Conservation (phyloP, 2,329 filamentous ascomycete species). For the Clonostachys rosea region DNA sequence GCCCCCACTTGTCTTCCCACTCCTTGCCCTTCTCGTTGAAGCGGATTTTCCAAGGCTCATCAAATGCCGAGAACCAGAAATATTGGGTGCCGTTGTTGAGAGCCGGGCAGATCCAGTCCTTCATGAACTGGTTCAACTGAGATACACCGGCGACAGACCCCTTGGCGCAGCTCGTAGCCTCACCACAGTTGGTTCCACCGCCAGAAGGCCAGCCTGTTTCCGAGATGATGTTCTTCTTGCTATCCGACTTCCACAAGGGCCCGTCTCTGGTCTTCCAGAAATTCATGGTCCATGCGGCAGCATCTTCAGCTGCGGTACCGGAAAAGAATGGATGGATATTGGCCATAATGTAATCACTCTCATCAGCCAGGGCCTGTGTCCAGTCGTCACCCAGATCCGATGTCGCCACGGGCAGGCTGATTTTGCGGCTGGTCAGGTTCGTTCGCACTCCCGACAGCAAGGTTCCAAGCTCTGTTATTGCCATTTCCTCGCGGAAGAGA, state of each 20-base stretch:
- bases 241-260: slow-evolving; percentile 56
- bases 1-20: slow-evolving; percentile 95
- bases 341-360: slow-evolving; percentile 87
- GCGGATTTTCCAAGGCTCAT: slow-evolving; percentile 87
- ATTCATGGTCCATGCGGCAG: slow-evolving; percentile 73
- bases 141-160: slow-evolving; percentile 74
- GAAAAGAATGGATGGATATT: slow-evolving; percentile 97
- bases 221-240: slow-evolving; percentile 71
- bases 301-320: slow-evolving; percentile 62
- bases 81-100: slow-evolving; percentile 82
- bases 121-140: slow-evolving; percentile 83
- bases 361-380: slow-evolving; percentile 61
- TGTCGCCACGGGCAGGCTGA: slow-evolving; percentile 75
- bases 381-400: slow-evolving; percentile 89
- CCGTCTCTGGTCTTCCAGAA: slow-evolving; percentile 77
- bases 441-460: slow-evolving; percentile 64
- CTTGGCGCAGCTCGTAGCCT: slow-evolving; percentile 45
- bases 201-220: slow-evolving; percentile 89
- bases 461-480: slow-evolving; percentile 53
- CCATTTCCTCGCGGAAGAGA: slow-evolving; percentile 73
- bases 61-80: slow-evolving; percentile 97
- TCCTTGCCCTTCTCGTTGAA: slow-evolving; percentile 66
- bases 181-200: slow-evolving; percentile 76
- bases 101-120: slow-evolving; percentile 77
- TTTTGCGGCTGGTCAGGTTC: slow-evolving; percentile 64